Conservation (phyloP, 352 stramenopile species). For the Lagenidium sp. region DNA sequence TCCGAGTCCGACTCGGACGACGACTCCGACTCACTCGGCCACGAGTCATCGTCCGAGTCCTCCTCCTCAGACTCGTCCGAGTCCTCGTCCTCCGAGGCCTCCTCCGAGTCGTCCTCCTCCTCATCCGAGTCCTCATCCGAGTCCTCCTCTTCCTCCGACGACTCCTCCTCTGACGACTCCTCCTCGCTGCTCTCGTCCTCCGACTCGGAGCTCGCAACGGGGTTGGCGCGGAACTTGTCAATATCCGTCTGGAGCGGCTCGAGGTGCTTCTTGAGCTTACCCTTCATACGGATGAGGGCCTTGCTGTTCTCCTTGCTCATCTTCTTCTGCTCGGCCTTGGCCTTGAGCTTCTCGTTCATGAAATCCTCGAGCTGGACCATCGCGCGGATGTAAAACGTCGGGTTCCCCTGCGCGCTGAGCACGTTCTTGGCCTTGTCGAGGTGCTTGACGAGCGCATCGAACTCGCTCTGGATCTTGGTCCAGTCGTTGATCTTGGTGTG, state of each 20-base stretch:
- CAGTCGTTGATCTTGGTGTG: constrained; percentile 96
- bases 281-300: constrained; percentile 97
- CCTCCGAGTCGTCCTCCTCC: constrained; percentile 9
- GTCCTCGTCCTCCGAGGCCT: constrained; percentile 1
- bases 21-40: constrained; percentile 49
- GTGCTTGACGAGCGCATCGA: constrained; percentile 92
- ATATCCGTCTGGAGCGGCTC: constrained; percentile 88
- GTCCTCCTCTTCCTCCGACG: constrained; percentile 22
- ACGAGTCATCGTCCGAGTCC: constrained; percentile 30
- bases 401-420: constrained; percentile 76
- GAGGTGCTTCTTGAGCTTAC: constrained; percentile 95
- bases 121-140: constrained; percentile 17
- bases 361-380: constrained; percentile 93
- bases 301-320: constrained; percentile 95
- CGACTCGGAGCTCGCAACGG: constrained; percentile 67
- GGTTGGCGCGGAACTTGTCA: constrained; percentile 88
- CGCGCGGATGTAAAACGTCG: constrained; percentile 90
- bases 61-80: constrained; percentile 25
- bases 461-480: constrained; percentile 92
- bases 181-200: constrained; percentile 33
- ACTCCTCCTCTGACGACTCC: constrained; percentile 20
- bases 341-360: constrained; percentile 87
- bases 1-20: constrained; percentile 55
- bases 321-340: constrained; percentile 97
- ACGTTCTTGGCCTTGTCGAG: constrained; percentile 86